Base-by-base conservation (phyloP, 2,329 filamentous ascomycete species). In the Metarhizium guizhouense region DNA sequence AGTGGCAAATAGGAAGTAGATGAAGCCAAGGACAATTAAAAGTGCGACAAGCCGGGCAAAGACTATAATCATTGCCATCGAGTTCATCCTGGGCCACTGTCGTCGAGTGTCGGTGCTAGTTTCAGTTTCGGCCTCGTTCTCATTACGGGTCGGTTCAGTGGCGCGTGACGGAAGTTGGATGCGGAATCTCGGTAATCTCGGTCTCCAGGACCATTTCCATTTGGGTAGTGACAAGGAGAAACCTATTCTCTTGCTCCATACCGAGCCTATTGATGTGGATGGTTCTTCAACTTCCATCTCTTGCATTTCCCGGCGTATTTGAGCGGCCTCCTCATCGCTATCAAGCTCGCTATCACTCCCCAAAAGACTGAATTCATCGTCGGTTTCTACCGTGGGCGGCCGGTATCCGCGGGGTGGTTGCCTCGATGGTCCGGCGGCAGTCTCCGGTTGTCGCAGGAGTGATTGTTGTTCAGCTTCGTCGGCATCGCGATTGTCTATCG, bases 221-320 rank as follows among this genome's bases (percentile, higher is more conserved):
- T 71, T 73, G 2, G 79, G 78, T 38, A 82, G 67, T 6, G 78
- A 76, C 32, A 82, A 63, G 6, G 74, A 74, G 58, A 80, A 77
- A 25, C 75, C 74, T 64, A 83, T 80, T 48, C 78, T 70, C 68
- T 84, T 84, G 52, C 77, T 74, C 76, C 79, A 83, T 54, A 74
- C 67, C 2, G 74, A 76, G 29, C 75, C 68, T 34, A 72, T 69
- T 54, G 72, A 63, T 56, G 70, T 66, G 51, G 73, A 69, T 32
- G 84, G 83, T 62, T 95, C 90, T 64, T 90, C 82, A 47, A 95
- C 83, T 62, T 95, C 90, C 80, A 95, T 85, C 79, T 96, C 88
- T 67, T 95, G 84, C 75, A 97, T 86, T 72, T 94, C 89, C 61
- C 87, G 81, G 59, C 89, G 84, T 63, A 94, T 79, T 59, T 85